Conservation (phyloP, 176 grass and related monocot species). For the Cenchrus fungigraminus region DNA sequence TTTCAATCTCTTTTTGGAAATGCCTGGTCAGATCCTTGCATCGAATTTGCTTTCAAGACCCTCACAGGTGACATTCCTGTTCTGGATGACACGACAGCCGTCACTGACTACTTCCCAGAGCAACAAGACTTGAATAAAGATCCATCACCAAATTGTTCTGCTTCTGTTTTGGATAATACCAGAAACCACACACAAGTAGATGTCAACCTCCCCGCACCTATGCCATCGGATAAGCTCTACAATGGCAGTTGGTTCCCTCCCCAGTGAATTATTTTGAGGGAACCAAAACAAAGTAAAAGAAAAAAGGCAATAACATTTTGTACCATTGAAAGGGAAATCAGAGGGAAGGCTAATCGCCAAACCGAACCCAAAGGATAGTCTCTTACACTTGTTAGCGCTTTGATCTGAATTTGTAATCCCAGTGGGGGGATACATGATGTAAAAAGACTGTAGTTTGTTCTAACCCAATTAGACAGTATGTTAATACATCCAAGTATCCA, state of each 20-base stretch:
- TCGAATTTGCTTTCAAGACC: constrained; percentile 77
- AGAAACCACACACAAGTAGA: constrained; percentile 37
- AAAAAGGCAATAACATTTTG: background rate
- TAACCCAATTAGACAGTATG: constrained; percentile 45
- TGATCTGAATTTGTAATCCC: background rate
- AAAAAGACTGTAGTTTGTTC: constrained; percentile 44
- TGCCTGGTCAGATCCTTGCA: constrained; percentile 69
- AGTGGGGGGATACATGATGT: constrained; percentile 24
- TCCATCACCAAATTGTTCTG: constrained; percentile 19
- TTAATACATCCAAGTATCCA: constrained; percentile 31
- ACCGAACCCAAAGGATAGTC: constrained; percentile 14
- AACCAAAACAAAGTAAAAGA: background rate
- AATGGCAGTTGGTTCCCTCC: constrained; percentile 54
- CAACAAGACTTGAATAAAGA: constrained; percentile 53
- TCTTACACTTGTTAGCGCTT: background rate
- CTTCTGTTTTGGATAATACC: constrained; percentile 31
- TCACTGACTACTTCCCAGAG: constrained; percentile 41
- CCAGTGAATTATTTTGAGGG: constrained; percentile 35
- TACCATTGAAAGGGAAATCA: constrained; percentile 27
- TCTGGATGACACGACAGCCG: constrained; percentile 41
- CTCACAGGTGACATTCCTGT: constrained; percentile 69
- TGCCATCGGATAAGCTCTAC: constrained; percentile 38
- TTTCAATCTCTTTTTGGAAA: constrained; percentile 57
- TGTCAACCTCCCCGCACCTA: constrained; percentile 16
- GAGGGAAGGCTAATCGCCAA: constrained; percentile 2